Base-by-base conservation (phyloP, 345 rosid genomes). In the Eucalyptus polyanthemos region DNA sequence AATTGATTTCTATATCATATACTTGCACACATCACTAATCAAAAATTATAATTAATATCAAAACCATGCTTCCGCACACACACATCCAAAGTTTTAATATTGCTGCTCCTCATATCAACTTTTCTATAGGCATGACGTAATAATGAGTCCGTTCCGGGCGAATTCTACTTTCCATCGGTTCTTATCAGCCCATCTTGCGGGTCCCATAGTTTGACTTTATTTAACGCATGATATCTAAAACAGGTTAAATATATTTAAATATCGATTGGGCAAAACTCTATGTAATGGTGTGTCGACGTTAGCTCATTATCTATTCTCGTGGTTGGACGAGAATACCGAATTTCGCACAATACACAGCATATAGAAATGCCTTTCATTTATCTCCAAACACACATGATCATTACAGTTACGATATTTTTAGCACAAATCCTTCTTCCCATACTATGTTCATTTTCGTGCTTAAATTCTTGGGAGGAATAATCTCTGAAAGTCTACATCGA, bases 31-130 rank as follows among this genome's bases (percentile, higher is more conserved):
- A 16, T 51, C 54, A 17, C 21, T 51, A 0, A 51, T 17, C 2
- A 16, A 51, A 51, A 51, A 51, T 1, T 51, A 16, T 51, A 51
- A 3, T 51, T 0, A 6, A 51, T 51, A 51, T 0, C 9, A 51
- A 51, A 51, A 51, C 0, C 22, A 16, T 17, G 54, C 54, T 51
- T 51, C 1, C 22, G 0, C 9, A 51, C 1, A 0, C 4, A 17
- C 22, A 51, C 54, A 51, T 51, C 54, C 9, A 16, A 51, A 51
- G 6, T 51, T 51, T 51, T 51, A 6, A 51, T 51, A 9, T 54
- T 54, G 60, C 60, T 54, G 27, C 60, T 54, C 12, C 60, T 54
- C 25, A 3, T 21, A 54, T 54, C 5, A 2, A 54, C 9, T 54
- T 54, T 4, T 54, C 2, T 9, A 54, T 22, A 22, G 60, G 27